A percentile compares a stretch with the other conserved stretches of the same genome.
These are phyloP conservation scores for Chrysosporium keratinophilum DNA, from an alignment of 2,329 filamentous ascomycete species.

Conservation along the genomic window DNA sequence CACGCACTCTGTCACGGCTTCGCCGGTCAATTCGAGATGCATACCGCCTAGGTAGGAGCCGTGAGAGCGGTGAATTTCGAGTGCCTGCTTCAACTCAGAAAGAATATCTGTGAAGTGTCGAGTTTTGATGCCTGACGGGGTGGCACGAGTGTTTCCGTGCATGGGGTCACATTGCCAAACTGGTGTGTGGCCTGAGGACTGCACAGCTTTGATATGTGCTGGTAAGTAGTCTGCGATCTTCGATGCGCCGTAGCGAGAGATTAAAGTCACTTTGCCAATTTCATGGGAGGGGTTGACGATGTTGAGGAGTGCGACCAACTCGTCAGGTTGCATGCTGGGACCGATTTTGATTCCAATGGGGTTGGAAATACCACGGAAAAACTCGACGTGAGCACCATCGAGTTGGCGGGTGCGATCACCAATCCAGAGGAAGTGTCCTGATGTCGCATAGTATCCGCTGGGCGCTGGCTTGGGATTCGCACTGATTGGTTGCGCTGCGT, in stretches of 20 bases:
- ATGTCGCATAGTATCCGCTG: conserved; percentile 81
- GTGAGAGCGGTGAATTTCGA: conserved; percentile 72
- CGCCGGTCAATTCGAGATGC: conserved; percentile 88
- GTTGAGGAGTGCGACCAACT: conserved; percentile 69
- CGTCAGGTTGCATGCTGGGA: conserved; percentile 64
- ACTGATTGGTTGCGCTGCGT: conserved; percentile 15
- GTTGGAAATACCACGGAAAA: conserved; percentile 92
- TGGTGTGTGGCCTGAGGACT: conserved; percentile 62
- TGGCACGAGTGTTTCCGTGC: conserved; percentile 69
- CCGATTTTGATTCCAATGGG: conserved; percentile 95
- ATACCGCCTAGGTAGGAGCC: conserved; percentile 85
- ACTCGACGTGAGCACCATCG: conserved; percentile 89
- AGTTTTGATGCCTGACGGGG: conserved; percentile 75
- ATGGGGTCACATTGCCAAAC: conserved; percentile 99
- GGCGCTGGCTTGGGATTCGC: conserved; percentile 25
- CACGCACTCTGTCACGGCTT: conserved; percentile 91
- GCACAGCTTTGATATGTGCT: conserved; percentile 77
- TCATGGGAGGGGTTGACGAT: conserved; percentile 74
- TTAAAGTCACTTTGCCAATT: conserved; percentile 86
- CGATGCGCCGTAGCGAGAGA: conserved; percentile 81
- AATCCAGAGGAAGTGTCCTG: conserved; percentile 96
- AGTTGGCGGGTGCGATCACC: conserved; percentile 92
- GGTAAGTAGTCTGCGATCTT: conserved; percentile 69
- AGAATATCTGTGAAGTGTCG: conserved; percentile 85
- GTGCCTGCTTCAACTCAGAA: conserved; percentile 69